These are phyloP conservation scores for Cercophora samala DNA, from an alignment of 495 filamentous ascomycete genomes.

Conservation along the genomic window DNA sequence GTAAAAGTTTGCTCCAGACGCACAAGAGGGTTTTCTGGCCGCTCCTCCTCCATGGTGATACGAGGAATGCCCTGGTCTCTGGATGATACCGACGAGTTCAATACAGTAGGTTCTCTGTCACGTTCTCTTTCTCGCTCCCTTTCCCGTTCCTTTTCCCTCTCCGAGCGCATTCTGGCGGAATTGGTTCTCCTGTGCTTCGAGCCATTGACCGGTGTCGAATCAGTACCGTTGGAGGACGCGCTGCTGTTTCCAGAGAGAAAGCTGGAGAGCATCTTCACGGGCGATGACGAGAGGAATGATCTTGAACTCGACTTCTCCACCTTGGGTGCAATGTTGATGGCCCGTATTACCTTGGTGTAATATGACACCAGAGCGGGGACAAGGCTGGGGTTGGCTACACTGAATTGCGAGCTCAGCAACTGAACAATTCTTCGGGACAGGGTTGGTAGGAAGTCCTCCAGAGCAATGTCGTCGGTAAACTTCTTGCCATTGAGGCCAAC, in stretches of 20 bases:
- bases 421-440: slow-evolving; percentile 55
- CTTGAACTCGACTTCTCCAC: slow-evolving; percentile 53
- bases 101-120: slow-evolving; percentile 26
- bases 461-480: slow-evolving; percentile 64
- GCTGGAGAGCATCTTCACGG: slow-evolving; percentile 85
- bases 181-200: slow-evolving; percentile 39
- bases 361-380: slow-evolving; percentile 61
- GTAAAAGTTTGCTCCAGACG: slow-evolving; percentile 83
- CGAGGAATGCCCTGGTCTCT: slow-evolving; percentile 50
- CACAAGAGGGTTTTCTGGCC: slow-evolving; percentile 55
- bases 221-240: slow-evolving; percentile 23
- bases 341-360: slow-evolving; percentile 70
- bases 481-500: slow-evolving; percentile 59
- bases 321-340: slow-evolving; percentile 60
- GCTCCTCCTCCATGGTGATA: slow-evolving; percentile 42
- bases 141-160: slow-evolving; percentile 42
- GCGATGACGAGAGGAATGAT: slow-evolving; percentile 71
- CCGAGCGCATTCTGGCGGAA: slow-evolving; percentile 20
- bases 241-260: slow-evolving; percentile 59
- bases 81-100: slow-evolving; percentile 37
- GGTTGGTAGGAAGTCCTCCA: slow-evolving; percentile 64
- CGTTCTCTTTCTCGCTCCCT: slow-evolving; percentile 1
- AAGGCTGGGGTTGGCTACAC: slow-evolving; percentile 63
- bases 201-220: slow-evolving; percentile 20
- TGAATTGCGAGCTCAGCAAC: slow-evolving; percentile 65